A percentile compares a stretch with the other conserved stretches of the same genome.
These are phyloP conservation scores for Beta macrorhiza DNA, from an alignment of 179 eudicot species.

Conservation along the genomic window DNA sequence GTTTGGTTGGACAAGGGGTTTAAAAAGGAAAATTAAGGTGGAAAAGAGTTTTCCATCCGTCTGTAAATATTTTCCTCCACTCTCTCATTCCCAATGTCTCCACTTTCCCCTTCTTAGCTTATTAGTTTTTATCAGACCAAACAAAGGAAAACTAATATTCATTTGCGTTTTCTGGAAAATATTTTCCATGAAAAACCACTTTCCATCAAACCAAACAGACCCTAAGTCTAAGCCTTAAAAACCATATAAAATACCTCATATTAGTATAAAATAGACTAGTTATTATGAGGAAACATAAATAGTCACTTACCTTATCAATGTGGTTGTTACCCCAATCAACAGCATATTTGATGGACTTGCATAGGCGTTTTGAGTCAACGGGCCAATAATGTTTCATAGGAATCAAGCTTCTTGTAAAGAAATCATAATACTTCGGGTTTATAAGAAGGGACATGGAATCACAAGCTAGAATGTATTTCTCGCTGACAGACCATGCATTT, in stretches of 20 bases:
- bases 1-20: too few relatives aligned
- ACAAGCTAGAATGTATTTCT: constrained; percentile 63
- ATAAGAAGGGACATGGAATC: constrained; percentile 49
- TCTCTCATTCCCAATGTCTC: too few relatives aligned
- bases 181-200: too few relatives aligned
- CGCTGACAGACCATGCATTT: constrained; percentile 64
- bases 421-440: constrained; percentile 44
- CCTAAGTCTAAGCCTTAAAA: not conserved
- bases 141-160: too few relatives aligned
- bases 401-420: constrained; percentile 55
- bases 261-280: not conserved
- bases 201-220: too few relatives aligned
- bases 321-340: constrained; percentile 60
- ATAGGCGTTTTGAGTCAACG: constrained; percentile 26
- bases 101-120: too few relatives aligned
- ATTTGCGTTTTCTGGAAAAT: too few relatives aligned
- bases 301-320: constrained; percentile 29
- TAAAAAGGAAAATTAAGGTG: too few relatives aligned
- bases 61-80: too few relatives aligned
- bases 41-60: too few relatives aligned
- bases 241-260: not conserved
- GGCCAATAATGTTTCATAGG: constrained; percentile 68
- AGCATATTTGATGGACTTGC: constrained; percentile 57
- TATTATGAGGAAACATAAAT: not conserved
- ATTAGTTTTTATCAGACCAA: too few relatives aligned